Base-by-base conservation (phyloP, 108 stramenopile species). In the Skeletonema grethae region DNA sequence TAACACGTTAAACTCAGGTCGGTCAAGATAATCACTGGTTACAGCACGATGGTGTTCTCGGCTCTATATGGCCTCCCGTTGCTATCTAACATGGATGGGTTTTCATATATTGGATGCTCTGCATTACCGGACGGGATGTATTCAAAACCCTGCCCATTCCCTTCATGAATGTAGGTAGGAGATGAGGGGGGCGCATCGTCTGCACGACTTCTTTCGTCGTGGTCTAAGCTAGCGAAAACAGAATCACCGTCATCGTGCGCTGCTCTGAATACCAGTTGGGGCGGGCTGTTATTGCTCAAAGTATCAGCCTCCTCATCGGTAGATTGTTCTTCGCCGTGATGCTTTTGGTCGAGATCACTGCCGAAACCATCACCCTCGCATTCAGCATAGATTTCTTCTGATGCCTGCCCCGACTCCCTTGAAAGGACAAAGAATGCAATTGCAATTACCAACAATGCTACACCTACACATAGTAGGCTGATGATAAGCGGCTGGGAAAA, bases 301-400 rank as follows among this genome's bases (percentile, higher is more conserved):
- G 63, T 25, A 20, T 39, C 39, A 13, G 38, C 45, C 18, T 45
- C 63, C 15, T 64, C 63, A 41, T 41, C 39, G 5, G 45, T 41
- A 12, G 45, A 64, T 41, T 39, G 7, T 12, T 39, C 63, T 30
- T 64, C 63, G 20, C 39, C 39, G 8, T 72, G 43, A n/a, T 72
- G 61, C 3, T 73, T 43, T 31, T 59, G 13, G 28, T 75, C 65
- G 28, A 80, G 48, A 73, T 79, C 78, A 48, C 72, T 55, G n/a
- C 58, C 61, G 12, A 57, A 68, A 9, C 69, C 76, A 34, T 58
- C 39, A 20, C 18, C 41, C 15, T 10, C 25, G 13, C 73, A 73
- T 35, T 80, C 79, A 9, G 72, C 79, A 56, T 80, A 80, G 43
- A 22, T 41, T 35, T 28, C 16, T 38, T 58, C 48, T 30, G 61